Evolutionary conservation across 257 asterid species (phyloP).

Genomic region (Solanum chmielewskii): DNA sequence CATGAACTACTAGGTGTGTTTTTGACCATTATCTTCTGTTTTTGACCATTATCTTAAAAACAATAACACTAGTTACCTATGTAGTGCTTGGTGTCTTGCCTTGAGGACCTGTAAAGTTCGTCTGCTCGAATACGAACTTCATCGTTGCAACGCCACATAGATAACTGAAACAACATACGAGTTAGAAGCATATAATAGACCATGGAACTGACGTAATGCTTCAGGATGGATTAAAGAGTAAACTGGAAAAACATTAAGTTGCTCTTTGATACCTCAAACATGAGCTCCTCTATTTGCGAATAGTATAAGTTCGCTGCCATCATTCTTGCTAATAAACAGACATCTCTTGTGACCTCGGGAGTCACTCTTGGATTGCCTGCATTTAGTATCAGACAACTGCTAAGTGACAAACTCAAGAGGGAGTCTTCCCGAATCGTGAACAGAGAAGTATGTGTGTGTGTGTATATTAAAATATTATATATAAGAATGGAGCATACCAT

Average conservation of each 20-base stretch:
- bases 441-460: not conserved
- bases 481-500: slow-evolving; percentile 15
- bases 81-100: slow-evolving; percentile 35
- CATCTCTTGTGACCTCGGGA: slow-evolving; percentile 50
- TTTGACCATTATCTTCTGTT: too few species aligned
- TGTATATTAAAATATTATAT: not conserved
- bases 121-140: slow-evolving; percentile 35
- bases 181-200: not conserved
- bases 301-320: slow-evolving; percentile 65
- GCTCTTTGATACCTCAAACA: slow-evolving; percentile 68
- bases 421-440: not conserved
- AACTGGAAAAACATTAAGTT: not conserved
- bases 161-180: slow-evolving; percentile 12
- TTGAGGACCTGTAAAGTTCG: slow-evolving; percentile 15
- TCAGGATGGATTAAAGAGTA: not conserved
- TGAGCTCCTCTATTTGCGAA: slow-evolving; percentile 87
- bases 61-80: slow-evolving; percentile 15
- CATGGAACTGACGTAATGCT: not conserved
- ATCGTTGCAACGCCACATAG: slow-evolving; percentile 49
- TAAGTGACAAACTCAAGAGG: not conserved
- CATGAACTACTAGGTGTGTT: not conserved
- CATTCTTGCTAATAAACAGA: slow-evolving; percentile 42
- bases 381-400: not conserved
- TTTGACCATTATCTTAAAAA: not conserved
- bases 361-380: slow-evolving; percentile 46